These are phyloP conservation scores for Candida wancherniae DNA, from an alignment of 805 yeast species.

Conservation along the genomic window DNA sequence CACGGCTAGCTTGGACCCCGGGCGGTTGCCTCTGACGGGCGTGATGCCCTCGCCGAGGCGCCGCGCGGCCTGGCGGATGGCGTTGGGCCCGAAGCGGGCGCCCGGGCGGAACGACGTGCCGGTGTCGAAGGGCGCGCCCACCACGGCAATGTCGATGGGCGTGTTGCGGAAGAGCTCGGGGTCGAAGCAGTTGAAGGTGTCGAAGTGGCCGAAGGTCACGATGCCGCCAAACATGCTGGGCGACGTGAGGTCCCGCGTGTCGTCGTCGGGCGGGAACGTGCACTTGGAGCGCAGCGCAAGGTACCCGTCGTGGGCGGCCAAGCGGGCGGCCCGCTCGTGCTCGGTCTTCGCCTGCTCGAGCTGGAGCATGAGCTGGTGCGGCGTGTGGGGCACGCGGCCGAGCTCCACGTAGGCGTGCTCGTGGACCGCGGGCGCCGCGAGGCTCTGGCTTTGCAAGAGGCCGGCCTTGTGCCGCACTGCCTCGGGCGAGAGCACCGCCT, in stretches of 20 bases:
- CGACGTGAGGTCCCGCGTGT: conserved; percentile 25
- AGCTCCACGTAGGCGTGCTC: no score
- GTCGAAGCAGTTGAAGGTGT: conserved; percentile 45
- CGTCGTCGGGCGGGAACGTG: conserved; percentile 31
- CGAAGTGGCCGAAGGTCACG: conserved; percentile 49
- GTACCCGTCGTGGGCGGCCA: conserved; percentile 13
- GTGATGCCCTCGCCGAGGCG: conserved; percentile 41
- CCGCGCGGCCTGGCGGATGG: conserved; percentile 43
- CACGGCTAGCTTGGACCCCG: conserved; percentile 30
- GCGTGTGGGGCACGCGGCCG: no score
- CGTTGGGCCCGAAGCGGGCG: conserved; percentile 56
- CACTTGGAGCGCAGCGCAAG: conserved; percentile 18
- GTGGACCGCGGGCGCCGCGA: neutral
- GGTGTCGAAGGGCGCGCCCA: conserved; percentile 58
- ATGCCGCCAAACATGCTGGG: conserved; percentile 43
- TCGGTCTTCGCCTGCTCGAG: conserved; percentile 2
- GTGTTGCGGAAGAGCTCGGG: conserved; percentile 18
- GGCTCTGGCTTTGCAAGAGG: conserved; percentile 3
- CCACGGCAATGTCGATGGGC: conserved; percentile 47
- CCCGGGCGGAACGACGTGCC: conserved; percentile 55
- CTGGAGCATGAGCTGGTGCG: conserved; percentile 3
- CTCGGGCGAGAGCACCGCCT: conserved; percentile 8
- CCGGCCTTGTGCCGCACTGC: conserved; percentile 4
- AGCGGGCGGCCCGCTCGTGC: conserved; percentile 4
- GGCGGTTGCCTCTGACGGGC: conserved; percentile 22